These are phyloP conservation scores for Prunus armeniaca DNA, from an alignment of 306 rosid species.

Conservation along the genomic window DNA sequence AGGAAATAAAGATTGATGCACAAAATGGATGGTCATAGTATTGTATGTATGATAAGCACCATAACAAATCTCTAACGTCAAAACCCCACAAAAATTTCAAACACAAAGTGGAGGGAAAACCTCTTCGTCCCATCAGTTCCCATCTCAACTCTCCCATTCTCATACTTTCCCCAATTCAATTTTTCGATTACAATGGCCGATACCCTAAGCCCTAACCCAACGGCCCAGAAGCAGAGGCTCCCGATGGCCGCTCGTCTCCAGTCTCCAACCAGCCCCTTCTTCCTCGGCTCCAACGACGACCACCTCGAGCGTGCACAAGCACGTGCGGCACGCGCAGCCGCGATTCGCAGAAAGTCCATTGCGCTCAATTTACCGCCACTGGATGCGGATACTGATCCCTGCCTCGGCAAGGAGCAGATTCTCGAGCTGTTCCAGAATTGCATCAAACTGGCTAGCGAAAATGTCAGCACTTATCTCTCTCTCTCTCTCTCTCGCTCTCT, in stretches of 20 bases:
- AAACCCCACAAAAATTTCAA: slow-evolving; percentile 15
- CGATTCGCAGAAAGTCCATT: slow-evolving; percentile 60
- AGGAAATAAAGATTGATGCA: neutral
- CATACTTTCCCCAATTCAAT: neutral
- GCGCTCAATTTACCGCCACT: slow-evolving; percentile 32
- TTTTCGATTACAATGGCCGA: slow-evolving; percentile 47
- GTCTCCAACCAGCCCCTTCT: slow-evolving; percentile 82
- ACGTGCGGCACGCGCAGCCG: slow-evolving; percentile 89
- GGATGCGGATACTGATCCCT: slow-evolving; percentile 27
- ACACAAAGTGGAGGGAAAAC: slow-evolving; percentile 61
- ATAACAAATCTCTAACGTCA: neutral
- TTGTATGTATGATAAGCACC: neutral
- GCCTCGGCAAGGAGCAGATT: slow-evolving; percentile 80
- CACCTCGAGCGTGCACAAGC: slow-evolving; percentile 87
- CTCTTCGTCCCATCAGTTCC: neutral
- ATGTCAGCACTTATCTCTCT: slow-evolving; percentile 35
- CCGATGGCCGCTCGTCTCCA: slow-evolving; percentile 69
- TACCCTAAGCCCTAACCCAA: slow-evolving; percentile 60
- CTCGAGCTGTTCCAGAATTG: slow-evolving; percentile 90
- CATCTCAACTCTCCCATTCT: neutral
- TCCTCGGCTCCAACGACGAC: slow-evolving; percentile 85
- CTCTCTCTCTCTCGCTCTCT: neutral
- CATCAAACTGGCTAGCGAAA: slow-evolving; percentile 97
- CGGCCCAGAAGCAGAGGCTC: slow-evolving; percentile 44
- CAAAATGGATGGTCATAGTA: neutral